These are phyloP conservation scores for Parmelia sp. DNA, from an alignment of 495 filamentous ascomycete genomes.

Conservation along the genomic window DNA sequence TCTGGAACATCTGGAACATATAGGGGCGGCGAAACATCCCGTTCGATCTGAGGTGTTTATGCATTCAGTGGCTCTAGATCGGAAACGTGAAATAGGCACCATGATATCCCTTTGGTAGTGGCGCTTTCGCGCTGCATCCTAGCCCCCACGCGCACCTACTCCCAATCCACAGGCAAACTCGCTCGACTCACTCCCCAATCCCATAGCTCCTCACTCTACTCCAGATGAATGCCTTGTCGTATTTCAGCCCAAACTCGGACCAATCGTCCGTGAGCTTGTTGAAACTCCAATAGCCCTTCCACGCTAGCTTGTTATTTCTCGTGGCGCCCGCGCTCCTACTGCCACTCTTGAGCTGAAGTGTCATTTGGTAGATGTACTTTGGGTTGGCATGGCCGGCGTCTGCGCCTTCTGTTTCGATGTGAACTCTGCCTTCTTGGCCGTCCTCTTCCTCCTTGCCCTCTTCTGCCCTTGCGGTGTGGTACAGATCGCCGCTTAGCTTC, in stretches of 20 bases:
- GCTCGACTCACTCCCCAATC: slow-evolving; percentile 30
- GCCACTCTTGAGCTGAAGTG: slow-evolving; percentile 57
- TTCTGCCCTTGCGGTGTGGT: slow-evolving; percentile 27
- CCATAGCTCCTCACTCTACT: slow-evolving; percentile 74
- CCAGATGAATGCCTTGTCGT: slow-evolving; percentile 82
- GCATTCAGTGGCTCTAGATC: neutral
- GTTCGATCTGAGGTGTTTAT: neutral
- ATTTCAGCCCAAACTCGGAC: slow-evolving; percentile 75
- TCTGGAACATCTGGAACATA: neutral
- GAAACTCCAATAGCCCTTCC: slow-evolving; percentile 91
- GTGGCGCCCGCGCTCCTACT: slow-evolving; percentile 42
- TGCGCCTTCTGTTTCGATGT: slow-evolving; percentile 81
- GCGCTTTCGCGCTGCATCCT: slow-evolving; percentile 1
- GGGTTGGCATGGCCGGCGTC: slow-evolving; percentile 36
- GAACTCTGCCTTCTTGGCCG: slow-evolving; percentile 57
- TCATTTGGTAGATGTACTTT: slow-evolving; percentile 77
- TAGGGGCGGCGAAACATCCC: neutral
- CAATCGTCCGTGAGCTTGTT: slow-evolving; percentile 85
- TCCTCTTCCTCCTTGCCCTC: slow-evolving; percentile 27
- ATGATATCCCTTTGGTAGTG: neutral
- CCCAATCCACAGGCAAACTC: neutral
- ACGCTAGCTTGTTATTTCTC: slow-evolving; percentile 75
- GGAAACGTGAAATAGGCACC: neutral
- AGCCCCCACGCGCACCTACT: neutral
- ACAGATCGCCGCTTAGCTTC: slow-evolving; percentile 44